Evolutionary conservation across 192 early-diverging fungal genomes (phyloP).

Genomic region (Coemansia sp.): DNA sequence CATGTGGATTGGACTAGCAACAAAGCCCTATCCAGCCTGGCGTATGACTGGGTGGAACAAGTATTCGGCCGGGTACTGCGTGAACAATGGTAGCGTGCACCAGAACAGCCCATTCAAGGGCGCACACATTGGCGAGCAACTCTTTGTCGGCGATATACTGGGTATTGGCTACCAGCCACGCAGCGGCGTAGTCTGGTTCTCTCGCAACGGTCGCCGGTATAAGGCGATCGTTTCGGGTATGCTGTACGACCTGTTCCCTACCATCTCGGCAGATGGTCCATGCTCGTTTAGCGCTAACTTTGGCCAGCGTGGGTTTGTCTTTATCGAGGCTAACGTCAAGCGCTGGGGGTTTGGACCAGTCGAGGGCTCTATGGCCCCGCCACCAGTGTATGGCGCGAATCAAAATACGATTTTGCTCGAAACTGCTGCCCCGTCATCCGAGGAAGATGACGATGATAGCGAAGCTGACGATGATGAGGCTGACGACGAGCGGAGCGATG

Average conservation of each 20-base stretch:
- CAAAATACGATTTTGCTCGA: constrained; percentile 67
- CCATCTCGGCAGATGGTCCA: constrained; percentile 53
- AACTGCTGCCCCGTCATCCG: constrained; percentile 19
- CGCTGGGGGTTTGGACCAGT: constrained; percentile 78
- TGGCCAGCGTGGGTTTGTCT: constrained; percentile 80
- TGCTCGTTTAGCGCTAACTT: constrained; percentile 66
- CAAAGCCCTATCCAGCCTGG: constrained; percentile 74
- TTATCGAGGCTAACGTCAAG: constrained; percentile 83
- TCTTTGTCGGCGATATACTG: constrained; percentile 73
- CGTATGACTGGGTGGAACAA: constrained; percentile 77
- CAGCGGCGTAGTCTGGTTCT: constrained; percentile 74
- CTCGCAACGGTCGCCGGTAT: constrained; percentile 70
- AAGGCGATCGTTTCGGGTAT: constrained; percentile 70
- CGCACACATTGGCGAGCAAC: constrained; percentile 61
- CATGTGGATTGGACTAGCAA: constrained; percentile 70
- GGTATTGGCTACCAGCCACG: constrained; percentile 77
- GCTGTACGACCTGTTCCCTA: constrained; percentile 68
- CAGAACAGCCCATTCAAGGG: constrained; percentile 69
- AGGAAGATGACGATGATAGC: constrained; percentile 22
- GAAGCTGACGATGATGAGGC: not conserved
- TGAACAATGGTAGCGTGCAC: constrained; percentile 64
- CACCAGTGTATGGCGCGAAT: constrained; percentile 75
- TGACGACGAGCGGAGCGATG: not conserved
- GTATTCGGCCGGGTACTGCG: constrained; percentile 71
- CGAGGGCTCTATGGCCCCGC: constrained; percentile 67